Evolutionary conservation across 768 basidiomycete genomes (phyloP).

Genomic region (Lactarius vividus): DNA sequence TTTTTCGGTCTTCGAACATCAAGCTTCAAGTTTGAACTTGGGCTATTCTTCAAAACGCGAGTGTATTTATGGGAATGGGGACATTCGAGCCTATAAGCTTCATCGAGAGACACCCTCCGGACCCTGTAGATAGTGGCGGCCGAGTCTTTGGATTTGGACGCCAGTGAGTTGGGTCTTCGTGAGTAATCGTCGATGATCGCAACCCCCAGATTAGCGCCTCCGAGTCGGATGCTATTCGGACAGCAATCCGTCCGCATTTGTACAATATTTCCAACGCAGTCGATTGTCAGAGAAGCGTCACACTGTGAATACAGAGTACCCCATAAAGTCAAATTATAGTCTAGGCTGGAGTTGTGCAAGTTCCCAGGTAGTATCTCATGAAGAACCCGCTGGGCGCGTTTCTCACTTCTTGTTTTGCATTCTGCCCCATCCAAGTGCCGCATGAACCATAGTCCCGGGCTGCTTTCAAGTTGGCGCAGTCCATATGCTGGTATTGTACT

Average conservation of each 20-base stretch:
- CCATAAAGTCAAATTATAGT: conserved; percentile 16
- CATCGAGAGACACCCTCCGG: conserved; percentile 14
- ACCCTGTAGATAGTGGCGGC: conserved; percentile 23
- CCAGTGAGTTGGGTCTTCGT: background rate
- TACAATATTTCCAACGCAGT: conserved; percentile 21
- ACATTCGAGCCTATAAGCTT: conserved; percentile 29
- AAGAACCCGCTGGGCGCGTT: background rate
- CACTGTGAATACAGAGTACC: no score
- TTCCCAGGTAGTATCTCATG: background rate
- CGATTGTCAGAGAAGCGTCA: no score
- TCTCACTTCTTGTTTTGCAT: conserved; percentile 4
- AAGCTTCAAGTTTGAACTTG: conserved; percentile 13
- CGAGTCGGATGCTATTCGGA: conserved; percentile 27
- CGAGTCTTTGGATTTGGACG: background rate
- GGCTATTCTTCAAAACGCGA: conserved; percentile 27
- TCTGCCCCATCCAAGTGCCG: conserved; percentile 23
- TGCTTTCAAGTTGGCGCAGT: conserved; percentile 12
- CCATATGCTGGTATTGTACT: conserved; percentile 1
- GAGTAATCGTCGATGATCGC: no score
- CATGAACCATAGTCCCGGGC: conserved; percentile 18
- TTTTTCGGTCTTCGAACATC: no score
- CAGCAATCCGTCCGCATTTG: conserved; percentile 22
- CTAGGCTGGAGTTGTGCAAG: conserved; percentile 15
- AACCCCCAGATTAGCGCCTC: no score
- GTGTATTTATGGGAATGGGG: conserved; percentile 24